These are phyloP conservation scores for Lasiosphaeria miniovina DNA, from an alignment of 495 filamentous ascomycete species.

Conservation along the genomic window DNA sequence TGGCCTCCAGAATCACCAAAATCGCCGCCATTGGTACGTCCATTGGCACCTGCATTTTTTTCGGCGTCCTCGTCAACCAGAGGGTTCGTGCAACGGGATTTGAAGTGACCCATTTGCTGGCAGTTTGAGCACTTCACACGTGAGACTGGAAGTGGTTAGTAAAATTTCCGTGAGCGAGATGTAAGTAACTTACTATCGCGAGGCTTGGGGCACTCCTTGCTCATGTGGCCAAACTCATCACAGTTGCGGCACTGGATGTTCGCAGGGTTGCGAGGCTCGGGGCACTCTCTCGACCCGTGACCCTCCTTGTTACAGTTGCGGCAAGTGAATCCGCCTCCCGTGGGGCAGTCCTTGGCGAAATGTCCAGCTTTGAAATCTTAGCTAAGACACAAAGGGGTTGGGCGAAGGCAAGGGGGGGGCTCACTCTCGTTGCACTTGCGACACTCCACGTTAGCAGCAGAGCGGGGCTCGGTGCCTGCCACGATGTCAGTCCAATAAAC, in stretches of 20 bases:
- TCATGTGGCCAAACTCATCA: constrained; percentile 64
- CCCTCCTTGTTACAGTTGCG: constrained; percentile 67
- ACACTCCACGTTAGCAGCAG: constrained; percentile 73
- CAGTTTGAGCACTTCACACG: constrained; percentile 76
- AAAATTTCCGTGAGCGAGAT: not conserved
- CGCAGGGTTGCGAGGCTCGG: constrained; percentile 66
- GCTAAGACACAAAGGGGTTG: constrained; percentile 8
- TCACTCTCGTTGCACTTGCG: constrained; percentile 69
- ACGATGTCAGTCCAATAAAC: too few species aligned
- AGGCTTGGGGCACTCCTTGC: constrained; percentile 72
- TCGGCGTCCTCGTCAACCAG: constrained; percentile 33
- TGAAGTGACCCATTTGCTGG: constrained; percentile 69
- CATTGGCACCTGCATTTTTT: constrained; percentile 9
- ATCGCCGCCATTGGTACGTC: constrained; percentile 6
- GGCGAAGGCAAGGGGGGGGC: constrained; percentile 7
- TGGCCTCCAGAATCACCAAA: not conserved
- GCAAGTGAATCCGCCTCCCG: constrained; percentile 56
- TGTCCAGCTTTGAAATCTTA: constrained; percentile 61
- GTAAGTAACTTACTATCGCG: constrained; percentile 56
- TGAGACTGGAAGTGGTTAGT: constrained; percentile 42
- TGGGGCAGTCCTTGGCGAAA: constrained; percentile 79
- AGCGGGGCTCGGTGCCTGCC: constrained; percentile 55
- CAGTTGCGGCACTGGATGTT: constrained; percentile 72
- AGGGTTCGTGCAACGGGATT: constrained; percentile 57
- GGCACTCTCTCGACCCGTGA: constrained; percentile 49